Evolutionary conservation across 2,329 filamentous ascomycete species (phyloP).

Genomic region (Trichoderma asperellum): DNA sequence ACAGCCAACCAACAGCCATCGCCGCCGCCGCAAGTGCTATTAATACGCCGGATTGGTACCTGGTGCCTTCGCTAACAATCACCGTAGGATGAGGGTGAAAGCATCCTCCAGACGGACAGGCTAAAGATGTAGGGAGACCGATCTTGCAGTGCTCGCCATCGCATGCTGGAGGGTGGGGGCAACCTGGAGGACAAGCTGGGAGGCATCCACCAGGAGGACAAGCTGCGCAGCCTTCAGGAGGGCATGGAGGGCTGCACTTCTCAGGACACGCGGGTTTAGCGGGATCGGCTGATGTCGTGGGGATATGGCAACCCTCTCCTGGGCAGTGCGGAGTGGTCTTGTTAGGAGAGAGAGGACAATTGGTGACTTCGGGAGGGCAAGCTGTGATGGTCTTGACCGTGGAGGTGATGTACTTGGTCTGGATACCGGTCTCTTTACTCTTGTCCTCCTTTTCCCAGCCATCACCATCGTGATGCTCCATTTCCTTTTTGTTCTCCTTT

Average conservation of each 20-base stretch:
- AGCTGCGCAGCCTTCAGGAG: not conserved
- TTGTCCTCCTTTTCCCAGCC: slow-evolving; percentile 20
- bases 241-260: not conserved
- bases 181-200: not conserved
- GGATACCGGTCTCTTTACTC: not conserved
- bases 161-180: not conserved
- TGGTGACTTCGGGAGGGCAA: slow-evolving; percentile 58
- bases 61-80: slow-evolving; percentile 27
- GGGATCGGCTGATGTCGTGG: not conserved
- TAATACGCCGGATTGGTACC: slow-evolving; percentile 5
- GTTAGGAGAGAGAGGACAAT: slow-evolving; percentile 50
- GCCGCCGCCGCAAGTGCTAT: not conserved
- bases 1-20: not conserved
- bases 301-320: not conserved
- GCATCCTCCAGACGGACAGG: slow-evolving; percentile 19
- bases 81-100: not conserved
- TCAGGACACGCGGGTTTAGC: not conserved
- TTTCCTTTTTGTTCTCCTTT: not conserved
- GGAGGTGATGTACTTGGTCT: slow-evolving; percentile 23
- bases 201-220: not conserved
- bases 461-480: not conserved
- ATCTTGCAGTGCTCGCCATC: slow-evolving; percentile 8
- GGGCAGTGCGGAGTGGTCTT: not conserved
- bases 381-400: slow-evolving; percentile 37
- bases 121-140: not conserved